These are phyloP conservation scores for Exophiala bonariae DNA, from an alignment of 2,329 filamentous ascomycete genomes.

Conservation along the genomic window DNA sequence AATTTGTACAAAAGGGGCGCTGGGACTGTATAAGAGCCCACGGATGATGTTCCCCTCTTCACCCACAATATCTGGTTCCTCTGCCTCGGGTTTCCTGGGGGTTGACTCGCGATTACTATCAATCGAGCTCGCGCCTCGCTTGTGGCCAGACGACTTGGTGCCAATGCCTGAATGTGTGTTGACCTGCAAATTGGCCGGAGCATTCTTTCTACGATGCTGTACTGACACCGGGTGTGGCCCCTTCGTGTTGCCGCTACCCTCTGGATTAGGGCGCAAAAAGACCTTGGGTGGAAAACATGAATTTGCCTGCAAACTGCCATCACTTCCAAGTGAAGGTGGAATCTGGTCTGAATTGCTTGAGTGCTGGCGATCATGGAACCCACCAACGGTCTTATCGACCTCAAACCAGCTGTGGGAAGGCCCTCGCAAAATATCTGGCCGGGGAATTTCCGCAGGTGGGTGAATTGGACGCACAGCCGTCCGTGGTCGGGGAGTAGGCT, in stretches of 20 bases:
- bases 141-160: conserved; percentile 60
- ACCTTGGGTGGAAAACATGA: conserved; percentile 60
- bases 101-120: conserved; percentile 56
- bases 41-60: conserved; percentile 76
- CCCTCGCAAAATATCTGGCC: conserved; percentile 13
- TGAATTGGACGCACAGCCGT: background rate
- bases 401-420: conserved; percentile 22
- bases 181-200: conserved; percentile 29
- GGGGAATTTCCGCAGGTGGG: conserved; percentile 5
- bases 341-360: conserved; percentile 19
- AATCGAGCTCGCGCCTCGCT: conserved; percentile 77
- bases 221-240: conserved; percentile 45
- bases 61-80: conserved; percentile 26
- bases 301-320: conserved; percentile 56
- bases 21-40: conserved; percentile 79
- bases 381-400: conserved; percentile 44
- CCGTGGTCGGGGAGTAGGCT: conserved; percentile 20
- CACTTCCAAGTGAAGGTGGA: conserved; percentile 41
- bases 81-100: conserved; percentile 64
- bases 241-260: conserved; percentile 33
- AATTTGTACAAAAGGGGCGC: conserved; percentile 70
- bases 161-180: conserved; percentile 44
- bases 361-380: conserved; percentile 23
- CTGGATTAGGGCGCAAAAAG: conserved; percentile 14
- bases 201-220: conserved; percentile 32